These are phyloP conservation scores for Eucalyptus brandiana DNA, from an alignment of 345 rosid genomes.

Conservation along the genomic window DNA sequence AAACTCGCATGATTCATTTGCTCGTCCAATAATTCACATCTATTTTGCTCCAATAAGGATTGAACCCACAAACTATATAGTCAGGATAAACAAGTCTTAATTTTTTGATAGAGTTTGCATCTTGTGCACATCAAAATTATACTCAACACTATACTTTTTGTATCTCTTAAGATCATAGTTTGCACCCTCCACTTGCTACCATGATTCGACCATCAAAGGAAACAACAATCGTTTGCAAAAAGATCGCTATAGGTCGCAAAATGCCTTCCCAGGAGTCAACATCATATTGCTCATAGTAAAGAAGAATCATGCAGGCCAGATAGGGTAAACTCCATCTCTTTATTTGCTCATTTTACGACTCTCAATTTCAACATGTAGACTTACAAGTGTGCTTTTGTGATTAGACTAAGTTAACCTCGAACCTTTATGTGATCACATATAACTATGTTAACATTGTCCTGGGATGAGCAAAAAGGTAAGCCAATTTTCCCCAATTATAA, in stretches of 20 bases:
- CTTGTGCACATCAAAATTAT: neutral
- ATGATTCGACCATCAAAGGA: neutral
- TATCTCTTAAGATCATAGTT: neutral
- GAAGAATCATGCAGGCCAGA: neutral
- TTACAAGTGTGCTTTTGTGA: neutral
- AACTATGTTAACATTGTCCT: neutral
- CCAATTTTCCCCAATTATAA: neutral
- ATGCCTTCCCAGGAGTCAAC: neutral
- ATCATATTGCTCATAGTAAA: neutral
- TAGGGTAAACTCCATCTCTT: neutral
- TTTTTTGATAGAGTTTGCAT: neutral
- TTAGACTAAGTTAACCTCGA: neutral
- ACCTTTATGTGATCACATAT: neutral
- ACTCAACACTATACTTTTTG: neutral
- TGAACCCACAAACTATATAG: neutral
- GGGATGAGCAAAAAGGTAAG: neutral
- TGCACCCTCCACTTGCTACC: neutral
- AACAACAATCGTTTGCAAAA: neutral
- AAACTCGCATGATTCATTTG: neutral
- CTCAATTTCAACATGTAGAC: neutral
- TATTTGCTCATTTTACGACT: neutral
- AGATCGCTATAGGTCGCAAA: neutral
- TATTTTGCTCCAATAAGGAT: neutral
- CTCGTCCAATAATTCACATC: neutral
- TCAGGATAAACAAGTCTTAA: neutral